Evolutionary conservation across 2,329 filamentous ascomycete species (phyloP).

Genomic region (Didymella lethalis): DNA sequence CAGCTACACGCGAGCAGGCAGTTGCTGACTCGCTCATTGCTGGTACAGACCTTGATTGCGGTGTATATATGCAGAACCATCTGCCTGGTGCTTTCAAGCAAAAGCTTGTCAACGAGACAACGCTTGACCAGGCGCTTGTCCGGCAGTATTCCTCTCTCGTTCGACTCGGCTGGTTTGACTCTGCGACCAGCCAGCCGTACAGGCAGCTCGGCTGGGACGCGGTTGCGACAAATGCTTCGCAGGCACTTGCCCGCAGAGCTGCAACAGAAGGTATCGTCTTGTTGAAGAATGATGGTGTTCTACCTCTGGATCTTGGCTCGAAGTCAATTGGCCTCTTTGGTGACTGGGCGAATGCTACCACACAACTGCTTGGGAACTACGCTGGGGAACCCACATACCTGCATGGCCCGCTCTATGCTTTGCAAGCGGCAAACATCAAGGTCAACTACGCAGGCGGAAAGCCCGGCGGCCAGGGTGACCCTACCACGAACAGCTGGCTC

Average conservation of each 20-base stretch:
- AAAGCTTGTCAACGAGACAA: slow-evolving; percentile 48
- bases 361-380: slow-evolving; percentile 68
- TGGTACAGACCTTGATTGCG: slow-evolving; percentile 38
- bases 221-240: slow-evolving; percentile 63
- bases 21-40: slow-evolving; percentile 38
- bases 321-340: slow-evolving; percentile 65
- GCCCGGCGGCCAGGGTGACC: slow-evolving; percentile 38
- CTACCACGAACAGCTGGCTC: slow-evolving; percentile 37
- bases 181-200: slow-evolving; percentile 37
- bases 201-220: slow-evolving; percentile 32
- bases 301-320: slow-evolving; percentile 54
- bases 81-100: slow-evolving; percentile 31
- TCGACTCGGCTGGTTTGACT: slow-evolving; percentile 58
- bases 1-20: slow-evolving; percentile 37
- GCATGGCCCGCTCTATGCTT: slow-evolving; percentile 62
- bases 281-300: slow-evolving; percentile 60
- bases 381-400: slow-evolving; percentile 64
- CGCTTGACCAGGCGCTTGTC: slow-evolving; percentile 60
- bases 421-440: slow-evolving; percentile 55
- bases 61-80: slow-evolving; percentile 35
- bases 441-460: slow-evolving; percentile 40
- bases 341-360: slow-evolving; percentile 63
- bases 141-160: slow-evolving; percentile 65
- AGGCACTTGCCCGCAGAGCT: slow-evolving; percentile 64
- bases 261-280: slow-evolving; percentile 59